A percentile compares a stretch with the other conserved stretches of the same genome.
phyloP scores from a whole-genome alignment of 495 filamentous ascomycete genomes.

The Hypoxylon fragiforme region DNA sequence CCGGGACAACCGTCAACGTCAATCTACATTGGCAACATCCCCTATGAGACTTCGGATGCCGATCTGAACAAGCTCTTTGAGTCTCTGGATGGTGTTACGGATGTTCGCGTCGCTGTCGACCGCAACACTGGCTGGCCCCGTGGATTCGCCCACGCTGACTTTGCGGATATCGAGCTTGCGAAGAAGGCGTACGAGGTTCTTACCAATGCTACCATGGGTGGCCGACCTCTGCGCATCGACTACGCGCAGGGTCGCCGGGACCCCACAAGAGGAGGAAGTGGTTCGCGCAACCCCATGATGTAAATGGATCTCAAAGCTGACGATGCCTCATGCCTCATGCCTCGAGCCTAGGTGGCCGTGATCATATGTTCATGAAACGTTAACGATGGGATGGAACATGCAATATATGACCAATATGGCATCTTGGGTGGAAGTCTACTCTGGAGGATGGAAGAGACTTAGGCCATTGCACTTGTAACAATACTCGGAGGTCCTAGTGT shows the following conservation, averaged over 20 bases:
- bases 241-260: no score
- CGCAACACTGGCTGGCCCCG: slow-evolving; percentile 81
- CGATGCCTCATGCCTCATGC: background rate
- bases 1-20: slow-evolving; percentile 57
- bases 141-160: slow-evolving; percentile 91
- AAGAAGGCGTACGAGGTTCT: slow-evolving; percentile 60
- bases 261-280: no score
- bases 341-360: background rate
- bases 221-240: slow-evolving; percentile 67
- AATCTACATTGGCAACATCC: slow-evolving; percentile 87
- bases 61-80: slow-evolving; percentile 84
- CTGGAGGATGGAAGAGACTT: slow-evolving; percentile 1
- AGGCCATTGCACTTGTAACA: slow-evolving; percentile 29
- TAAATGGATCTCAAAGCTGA: no score
- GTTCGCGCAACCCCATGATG: no score
- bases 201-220: slow-evolving; percentile 60
- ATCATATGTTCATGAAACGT: background rate
- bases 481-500: slow-evolving; percentile 8
- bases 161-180: slow-evolving; percentile 67
- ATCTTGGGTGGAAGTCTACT: slow-evolving; percentile 7
- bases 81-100: slow-evolving; percentile 68
- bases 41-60: slow-evolving; percentile 84
- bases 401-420: slow-evolving; percentile 1
- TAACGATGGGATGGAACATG: background rate
- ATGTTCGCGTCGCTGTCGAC: slow-evolving; percentile 90